phyloP scores from a whole-genome alignment of 768 basidiomycete species.

The Podaxis mareebaensis region DNA sequence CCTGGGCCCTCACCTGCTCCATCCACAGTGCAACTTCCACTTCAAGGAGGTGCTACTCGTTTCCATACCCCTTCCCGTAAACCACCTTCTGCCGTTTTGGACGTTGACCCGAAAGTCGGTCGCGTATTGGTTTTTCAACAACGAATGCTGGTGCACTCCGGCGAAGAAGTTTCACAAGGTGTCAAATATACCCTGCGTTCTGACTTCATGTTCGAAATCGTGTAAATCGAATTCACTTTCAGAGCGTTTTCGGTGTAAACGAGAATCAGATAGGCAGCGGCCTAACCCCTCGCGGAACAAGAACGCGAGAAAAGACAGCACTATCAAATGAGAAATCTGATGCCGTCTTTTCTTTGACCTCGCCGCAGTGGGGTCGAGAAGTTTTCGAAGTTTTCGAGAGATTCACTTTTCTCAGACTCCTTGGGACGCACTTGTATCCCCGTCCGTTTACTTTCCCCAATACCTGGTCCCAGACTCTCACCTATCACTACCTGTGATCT shows the following conservation, averaged over 20 bases:
- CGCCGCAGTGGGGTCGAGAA: neutral
- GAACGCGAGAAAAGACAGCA: neutral
- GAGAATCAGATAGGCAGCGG: neutral
- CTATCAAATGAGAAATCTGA: neutral
- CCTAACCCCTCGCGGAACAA: neutral
- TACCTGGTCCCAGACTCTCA: neutral
- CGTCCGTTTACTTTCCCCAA: neutral
- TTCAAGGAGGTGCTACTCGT: slow-evolving; percentile 39
- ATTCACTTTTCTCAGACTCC: neutral
- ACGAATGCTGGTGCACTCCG: slow-evolving; percentile 22
- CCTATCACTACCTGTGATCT: neutral
- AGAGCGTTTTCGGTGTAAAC: neutral
- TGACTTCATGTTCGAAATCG: neutral
- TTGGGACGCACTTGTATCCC: neutral
- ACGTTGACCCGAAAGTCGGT: slow-evolving; percentile 28
- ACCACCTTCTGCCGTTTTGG: slow-evolving; percentile 36
- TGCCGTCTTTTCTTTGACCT: neutral
- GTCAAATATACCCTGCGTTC: slow-evolving; percentile 37
- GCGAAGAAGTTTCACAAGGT: slow-evolving; percentile 34
- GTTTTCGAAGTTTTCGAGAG: neutral
- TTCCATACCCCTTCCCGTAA: slow-evolving; percentile 38
- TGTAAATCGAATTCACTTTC: neutral
- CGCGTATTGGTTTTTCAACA: slow-evolving; percentile 25
- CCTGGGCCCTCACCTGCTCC: slow-evolving; percentile 10
- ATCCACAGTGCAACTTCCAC: neutral